Base-by-base conservation (phyloP, 2,329 filamentous ascomycete species). In the Fusarium sp. region DNA sequence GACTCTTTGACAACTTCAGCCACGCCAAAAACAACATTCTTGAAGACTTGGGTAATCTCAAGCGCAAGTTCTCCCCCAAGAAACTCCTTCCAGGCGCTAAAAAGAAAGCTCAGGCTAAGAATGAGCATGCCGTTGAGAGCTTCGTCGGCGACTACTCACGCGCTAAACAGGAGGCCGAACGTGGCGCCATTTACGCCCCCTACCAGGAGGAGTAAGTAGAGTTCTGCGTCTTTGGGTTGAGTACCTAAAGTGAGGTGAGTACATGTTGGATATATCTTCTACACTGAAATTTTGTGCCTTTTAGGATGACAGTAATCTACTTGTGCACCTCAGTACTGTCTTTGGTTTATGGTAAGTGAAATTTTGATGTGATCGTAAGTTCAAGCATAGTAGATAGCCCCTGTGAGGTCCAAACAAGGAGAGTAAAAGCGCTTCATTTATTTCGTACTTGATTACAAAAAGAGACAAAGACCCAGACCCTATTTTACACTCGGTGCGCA, bases 401-500 rank as follows among this genome's bases (percentile, higher is more conserved):
- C 6, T 42, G 8, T 20, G 11, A 44, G 20, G 28, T 7, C 13
- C 6, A 17, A 42, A 20, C 18, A 31, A 22, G 26, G 62, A 28
- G 53, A 56, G 20, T 13, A 39, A 39, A 46, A 51, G 42, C 45
- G 62, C 57, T 68, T 73, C 63, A 67, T 71, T 51, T 66, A 55
- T 43, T 61, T 71, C 62, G 48, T 73, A 50, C 44, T 36, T 34
- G 55, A 22, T 26, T 40, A 57, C 34, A 62, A 49, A 17, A 48
- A 43, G 22, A 45, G n/a, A 45, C 24, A 59, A 24, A 18, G 31
- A 26, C 39, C 11, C 9, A 20, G 20, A 17, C 7, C 48, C 15
- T 33, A 40, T 40, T 38, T 50, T 65, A 74, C 36, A 26, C 43
- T 22, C 36, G 56, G 11, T 73, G 71, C 18, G 76, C 69, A 75